phyloP scores from a whole-genome alignment of 2,329 filamentous ascomycete genomes.

The Xylariaceae sp. region DNA sequence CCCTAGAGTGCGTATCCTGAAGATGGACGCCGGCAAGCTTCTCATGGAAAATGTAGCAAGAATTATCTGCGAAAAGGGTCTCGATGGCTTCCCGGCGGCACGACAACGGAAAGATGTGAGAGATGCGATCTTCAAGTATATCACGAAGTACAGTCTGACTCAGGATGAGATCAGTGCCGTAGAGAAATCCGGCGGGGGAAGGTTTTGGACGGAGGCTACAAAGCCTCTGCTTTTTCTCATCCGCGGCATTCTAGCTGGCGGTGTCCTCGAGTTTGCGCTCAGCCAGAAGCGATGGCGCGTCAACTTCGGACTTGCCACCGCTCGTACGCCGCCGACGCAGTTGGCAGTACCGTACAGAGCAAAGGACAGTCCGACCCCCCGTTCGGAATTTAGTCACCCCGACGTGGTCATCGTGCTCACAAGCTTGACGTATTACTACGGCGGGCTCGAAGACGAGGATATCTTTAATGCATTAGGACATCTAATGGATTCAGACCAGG shows the following conservation, averaged over 20 bases:
- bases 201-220: slow-evolving; percentile 34
- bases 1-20: slow-evolving; percentile 45
- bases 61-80: slow-evolving; percentile 40
- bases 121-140: slow-evolving; percentile 38
- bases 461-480: slow-evolving; percentile 43
- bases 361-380: slow-evolving; percentile 50
- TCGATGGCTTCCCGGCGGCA: slow-evolving; percentile 38
- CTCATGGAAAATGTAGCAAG: slow-evolving; percentile 34
- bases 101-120: slow-evolving; percentile 31
- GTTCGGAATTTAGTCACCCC: slow-evolving; percentile 58
- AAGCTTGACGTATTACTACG: slow-evolving; percentile 50
- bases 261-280: slow-evolving; percentile 50
- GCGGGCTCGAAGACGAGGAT: slow-evolving; percentile 47
- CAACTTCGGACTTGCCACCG: slow-evolving; percentile 52
- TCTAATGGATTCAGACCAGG: slow-evolving; percentile 47
- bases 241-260: slow-evolving; percentile 50
- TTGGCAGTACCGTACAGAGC: slow-evolving; percentile 56
- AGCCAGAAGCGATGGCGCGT: slow-evolving; percentile 58
- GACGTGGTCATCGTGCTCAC: slow-evolving; percentile 54
- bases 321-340: slow-evolving; percentile 36
- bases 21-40: slow-evolving; percentile 25
- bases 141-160: slow-evolving; percentile 34
- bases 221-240: slow-evolving; percentile 41
- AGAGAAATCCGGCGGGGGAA: slow-evolving; percentile 29
- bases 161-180: slow-evolving; percentile 32